Evolutionary conservation across 2,329 filamentous ascomycete species (phyloP), one percentile per base, ranked within the genome.

Genomic region (Fusarium sp.): DNA sequence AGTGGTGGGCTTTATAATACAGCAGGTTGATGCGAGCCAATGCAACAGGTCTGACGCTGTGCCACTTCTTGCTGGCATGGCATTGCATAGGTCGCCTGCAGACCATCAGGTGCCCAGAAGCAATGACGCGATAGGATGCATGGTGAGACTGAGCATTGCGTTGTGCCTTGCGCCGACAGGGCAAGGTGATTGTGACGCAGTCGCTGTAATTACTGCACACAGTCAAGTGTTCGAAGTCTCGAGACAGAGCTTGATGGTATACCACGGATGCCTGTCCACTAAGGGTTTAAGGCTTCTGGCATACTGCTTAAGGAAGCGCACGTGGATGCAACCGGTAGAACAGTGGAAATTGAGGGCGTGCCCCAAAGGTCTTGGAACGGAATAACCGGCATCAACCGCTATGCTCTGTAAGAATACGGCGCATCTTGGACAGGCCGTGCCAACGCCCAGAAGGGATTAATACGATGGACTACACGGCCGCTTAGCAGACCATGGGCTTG

Each of bases 311-410:
- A 61, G 48, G 53, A 54, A 73, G 65, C 35, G 75, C 75, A 77
- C 74, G 73, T 77, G 75, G 67, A 73, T 70, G 58, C 61, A 56
- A 62, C 55, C 64, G 60, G 59, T 74, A 67, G 70, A 72, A 76
- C 72, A 69, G 68, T 74, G 60, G 67, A 77, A 74, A 76, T 77
- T 77, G 75, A 75, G 75, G 75, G 72, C 70, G 70, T 77, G 72
- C 48, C 66, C 53, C 65, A 68, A 61, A 77, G 75, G 74, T 73
- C 76, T 78, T 78, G 75, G 77, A 76, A 77, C 76, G 76, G 77
- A 68, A 75, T 73, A 61, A 64, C 71, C 77, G 77, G 77, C 77
- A 78, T 71, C 59, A 48, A 75, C 53, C 61, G 36, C 61, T 67
- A 48, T 67, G 64, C 59, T 70, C 54, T 67, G 70, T 63, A 54